Base-by-base conservation (phyloP, 768 basidiomycete species). In the Imleria badia region DNA sequence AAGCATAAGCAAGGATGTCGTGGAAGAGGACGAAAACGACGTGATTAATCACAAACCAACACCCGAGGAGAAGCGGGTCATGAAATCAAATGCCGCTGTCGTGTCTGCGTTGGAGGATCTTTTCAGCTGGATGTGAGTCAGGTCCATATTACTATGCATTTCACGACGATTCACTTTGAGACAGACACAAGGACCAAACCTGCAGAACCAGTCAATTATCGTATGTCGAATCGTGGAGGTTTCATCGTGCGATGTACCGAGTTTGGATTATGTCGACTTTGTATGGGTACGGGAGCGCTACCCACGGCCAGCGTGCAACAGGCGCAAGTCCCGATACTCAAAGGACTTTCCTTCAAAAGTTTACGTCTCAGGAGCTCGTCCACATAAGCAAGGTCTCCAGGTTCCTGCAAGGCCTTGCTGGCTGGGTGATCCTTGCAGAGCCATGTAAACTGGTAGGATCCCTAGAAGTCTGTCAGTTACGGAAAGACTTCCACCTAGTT, bases 101-200 rank as follows among this genome's bases (percentile, higher is more conserved):
- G 59, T 61, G 9, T 55, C 52, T 22, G 38, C 48, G 6, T 34
- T 65, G 33, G 63, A 65, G 19, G 51, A 64, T 39, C 20, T 65
- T 15, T 61, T 58, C n/a, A 61, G 56, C 10, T 61, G 44, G 56
- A 57, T 46, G 61, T 59, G 20, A 46, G 46, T 11, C 15, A 29
- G 14, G 13, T 41, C 15, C 34, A 20, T 26, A 26, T 26, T 6
- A 26, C 26, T 26, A 26, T 26, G 26, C 26, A 26, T 26, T 26
- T 26, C 26, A 4, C 26, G 26, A 26, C 6, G 26, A 49, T 39
- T 51, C 17, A 54, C 39, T 39, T 38, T 30, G 5, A 23, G 19
- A 20, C 42, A 60, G 64, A 12, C 13, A 56, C 40, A 65, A 54
- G 44, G 64, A 59, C 38, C 43, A 39, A 36, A 51, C 47, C 0